These are phyloP conservation scores for Acanthamoeba castellanii DNA, from an alignment of 208 protist genomes.

Conservation along the genomic window DNA sequence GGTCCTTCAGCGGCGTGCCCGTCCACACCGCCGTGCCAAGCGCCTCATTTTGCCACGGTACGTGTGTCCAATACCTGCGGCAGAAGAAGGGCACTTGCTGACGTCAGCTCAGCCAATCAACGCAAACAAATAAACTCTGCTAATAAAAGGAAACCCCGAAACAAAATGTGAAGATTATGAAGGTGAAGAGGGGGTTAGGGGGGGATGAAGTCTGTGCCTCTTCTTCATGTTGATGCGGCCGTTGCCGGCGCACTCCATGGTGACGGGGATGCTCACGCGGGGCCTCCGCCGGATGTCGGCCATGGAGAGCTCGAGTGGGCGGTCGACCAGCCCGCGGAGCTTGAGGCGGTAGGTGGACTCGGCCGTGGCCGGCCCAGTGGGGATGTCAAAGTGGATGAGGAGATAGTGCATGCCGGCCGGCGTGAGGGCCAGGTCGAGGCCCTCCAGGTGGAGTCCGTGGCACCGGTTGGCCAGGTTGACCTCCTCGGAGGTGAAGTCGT, in stretches of 20 bases:
- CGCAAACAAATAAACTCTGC: too few species aligned
- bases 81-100: too few species aligned
- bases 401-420: slow-evolving; percentile 66
- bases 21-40: slow-evolving; percentile 54
- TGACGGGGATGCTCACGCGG: slow-evolving; percentile 32
- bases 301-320: neutral
- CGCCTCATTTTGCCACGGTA: slow-evolving; percentile 27
- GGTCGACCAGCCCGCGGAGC: neutral
- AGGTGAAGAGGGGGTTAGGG: neutral
- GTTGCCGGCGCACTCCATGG: slow-evolving; percentile 72
- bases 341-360: slow-evolving; percentile 46
- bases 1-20: slow-evolving; percentile 33
- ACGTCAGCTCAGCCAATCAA: too few species aligned
- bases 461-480: neutral
- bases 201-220: neutral
- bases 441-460: slow-evolving; percentile 18
- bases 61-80: slow-evolving; percentile 70
- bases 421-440: neutral
- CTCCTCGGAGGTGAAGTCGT: slow-evolving; percentile 16
- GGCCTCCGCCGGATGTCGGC: slow-evolving; percentile 32
- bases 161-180: neutral
- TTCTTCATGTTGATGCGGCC: slow-evolving; percentile 59
- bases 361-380: neutral
- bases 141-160: too few species aligned
- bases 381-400: slow-evolving; percentile 69